phyloP scores from a whole-genome alignment of 805 yeast species.

The Starmerella vitae region DNA sequence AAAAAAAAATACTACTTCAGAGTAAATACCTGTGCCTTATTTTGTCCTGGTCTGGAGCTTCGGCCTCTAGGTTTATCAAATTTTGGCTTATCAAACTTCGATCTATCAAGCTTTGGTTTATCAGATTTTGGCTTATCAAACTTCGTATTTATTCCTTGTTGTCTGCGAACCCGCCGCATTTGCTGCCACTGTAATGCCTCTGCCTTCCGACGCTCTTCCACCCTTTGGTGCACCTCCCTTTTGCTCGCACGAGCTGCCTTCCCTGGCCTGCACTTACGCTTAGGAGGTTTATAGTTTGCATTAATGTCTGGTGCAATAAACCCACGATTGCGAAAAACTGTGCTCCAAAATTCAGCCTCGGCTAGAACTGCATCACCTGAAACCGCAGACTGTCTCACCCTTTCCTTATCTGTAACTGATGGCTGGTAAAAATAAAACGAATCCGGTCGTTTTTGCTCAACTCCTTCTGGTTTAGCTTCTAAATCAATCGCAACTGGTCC shows the following conservation, averaged over 20 bases:
- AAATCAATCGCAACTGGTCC: slow-evolving; percentile 9
- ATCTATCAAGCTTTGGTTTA: neutral
- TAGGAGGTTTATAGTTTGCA: slow-evolving; percentile 6
- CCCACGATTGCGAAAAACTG: neutral
- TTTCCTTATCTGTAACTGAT: neutral
- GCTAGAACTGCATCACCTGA: slow-evolving; percentile 10
- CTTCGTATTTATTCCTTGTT: neutral
- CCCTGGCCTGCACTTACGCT: slow-evolving; percentile 20
- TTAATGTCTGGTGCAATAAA: slow-evolving; percentile 19
- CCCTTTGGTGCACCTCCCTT: slow-evolving; percentile 1
- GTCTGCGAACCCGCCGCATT: neutral
- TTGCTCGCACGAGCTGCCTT: slow-evolving; percentile 14
- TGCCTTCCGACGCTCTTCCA: slow-evolving; percentile 8
- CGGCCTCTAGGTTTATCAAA: neutral
- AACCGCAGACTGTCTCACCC: slow-evolving; percentile 11
- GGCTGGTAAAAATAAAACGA: slow-evolving; percentile 11
- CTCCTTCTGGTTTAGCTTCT: slow-evolving; percentile 2
- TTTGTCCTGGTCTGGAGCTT: neutral
- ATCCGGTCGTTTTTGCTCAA: slow-evolving; percentile 11
- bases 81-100: neutral
- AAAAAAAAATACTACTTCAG: too few species aligned
- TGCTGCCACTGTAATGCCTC: neutral
- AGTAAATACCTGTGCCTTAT: too few species aligned
- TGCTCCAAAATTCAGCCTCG: slow-evolving; percentile 11
- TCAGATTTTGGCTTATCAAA: neutral